Percentiles rank a stretch among this genome's conserved stretches.
These are phyloP conservation scores for Euphorbia peplus DNA, from an alignment of 345 rosid genomes.

Conservation along the genomic window DNA sequence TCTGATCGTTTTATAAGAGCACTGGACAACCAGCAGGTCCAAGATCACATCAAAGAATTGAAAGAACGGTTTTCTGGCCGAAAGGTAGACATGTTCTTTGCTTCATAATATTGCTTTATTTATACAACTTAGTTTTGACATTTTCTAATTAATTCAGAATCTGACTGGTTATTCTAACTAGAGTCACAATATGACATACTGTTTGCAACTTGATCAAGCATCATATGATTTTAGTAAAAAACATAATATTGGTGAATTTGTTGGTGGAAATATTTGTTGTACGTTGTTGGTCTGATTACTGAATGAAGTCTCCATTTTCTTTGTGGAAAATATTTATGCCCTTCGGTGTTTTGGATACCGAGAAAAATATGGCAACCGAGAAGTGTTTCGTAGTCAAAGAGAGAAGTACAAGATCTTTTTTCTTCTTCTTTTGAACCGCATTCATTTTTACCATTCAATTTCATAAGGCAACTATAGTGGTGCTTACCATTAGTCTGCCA, in stretches of 20 bases:
- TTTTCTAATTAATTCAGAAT: background rate
- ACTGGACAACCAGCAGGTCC: conserved; percentile 58
- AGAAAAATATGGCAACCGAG: background rate
- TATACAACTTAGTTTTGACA: background rate
- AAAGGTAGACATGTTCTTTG: conserved; percentile 49
- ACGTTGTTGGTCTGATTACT: background rate
- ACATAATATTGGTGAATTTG: background rate
- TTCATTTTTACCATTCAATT: conserved; percentile 1
- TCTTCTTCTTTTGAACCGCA: background rate
- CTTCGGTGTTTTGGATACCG: background rate
- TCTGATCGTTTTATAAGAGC: conserved; percentile 82
- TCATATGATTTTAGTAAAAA: background rate
- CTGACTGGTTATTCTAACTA: background rate
- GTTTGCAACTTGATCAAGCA: background rate
- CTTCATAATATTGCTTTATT: background rate
- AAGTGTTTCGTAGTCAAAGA: background rate
- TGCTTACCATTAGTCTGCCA: background rate
- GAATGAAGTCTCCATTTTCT: background rate
- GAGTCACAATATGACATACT: background rate
- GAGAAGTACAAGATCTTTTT: background rate
- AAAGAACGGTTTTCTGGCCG: conserved; percentile 91
- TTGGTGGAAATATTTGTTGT: background rate
- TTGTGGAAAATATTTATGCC: background rate
- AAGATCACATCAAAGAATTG: conserved; percentile 73
- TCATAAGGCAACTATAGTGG: background rate